Base-by-base conservation (phyloP, 805 yeast genomes). In the Metschnikowia vanudenii region DNA sequence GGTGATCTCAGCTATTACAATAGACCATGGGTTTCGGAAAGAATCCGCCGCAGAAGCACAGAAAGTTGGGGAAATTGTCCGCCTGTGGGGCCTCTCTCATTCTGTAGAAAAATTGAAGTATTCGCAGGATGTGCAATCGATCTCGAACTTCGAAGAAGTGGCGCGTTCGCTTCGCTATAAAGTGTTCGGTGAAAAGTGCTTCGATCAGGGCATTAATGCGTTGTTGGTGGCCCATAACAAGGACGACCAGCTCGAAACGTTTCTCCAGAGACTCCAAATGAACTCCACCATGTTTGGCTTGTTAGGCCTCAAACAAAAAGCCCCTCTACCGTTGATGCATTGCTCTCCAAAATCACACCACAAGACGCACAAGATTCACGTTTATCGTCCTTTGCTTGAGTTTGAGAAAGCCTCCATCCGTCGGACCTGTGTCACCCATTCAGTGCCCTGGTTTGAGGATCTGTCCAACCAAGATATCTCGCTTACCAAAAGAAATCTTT, bases 181-280 rank as follows among this genome's bases (percentile, higher is more conserved):
- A 26, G 67, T 67, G 3, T 61, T 88, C 13, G 56, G 62, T 4
- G 39, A 61, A 0, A 64, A 70, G 0, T 81, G 89, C 55, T 41
- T 57, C 0, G 44, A 59, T 1, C 45, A 63, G 2, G 60, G 56
- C 0, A 64, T 75, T 3, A 31, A 59, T 0, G 54, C 70, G n/a
- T 47, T 87, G 4, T 60, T 81, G 18, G 65, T 82, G 34, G 96
- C 85, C 0, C 96, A 88, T 55, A 87, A 81, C 53, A 56, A 69
- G 39, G 81, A 87, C 56, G 96, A 88, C 60, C 89, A 85, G 56
- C 44, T 83, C 12, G 96, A 88, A 57, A 84, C 92, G 0, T 82
- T 76, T 50, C 50, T 84, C 18, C 72, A 82, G 58, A 62, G 95
- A 30, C 65, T 85, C 18, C 61, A 57, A 41, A 62, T 58, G 45